Conservation (phyloP, 352 stramenopile species). For the Phytophthora sansomeana region DNA sequence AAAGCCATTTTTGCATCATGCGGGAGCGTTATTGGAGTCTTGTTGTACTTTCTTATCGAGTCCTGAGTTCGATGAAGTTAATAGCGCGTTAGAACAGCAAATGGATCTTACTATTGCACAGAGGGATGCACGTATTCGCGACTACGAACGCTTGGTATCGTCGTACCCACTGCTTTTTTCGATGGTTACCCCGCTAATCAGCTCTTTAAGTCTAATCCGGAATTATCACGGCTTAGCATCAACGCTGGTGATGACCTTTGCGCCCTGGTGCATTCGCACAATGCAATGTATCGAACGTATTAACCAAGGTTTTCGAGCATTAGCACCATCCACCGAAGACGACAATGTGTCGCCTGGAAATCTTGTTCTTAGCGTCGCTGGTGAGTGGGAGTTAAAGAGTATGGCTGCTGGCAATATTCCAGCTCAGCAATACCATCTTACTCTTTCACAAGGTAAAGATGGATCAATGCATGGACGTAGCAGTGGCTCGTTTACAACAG, state of each 20-base stretch:
- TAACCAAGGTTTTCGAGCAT: conserved; percentile 54
- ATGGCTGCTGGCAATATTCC: conserved; percentile 89
- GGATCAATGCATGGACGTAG: conserved; percentile 75
- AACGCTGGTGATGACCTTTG: conserved; percentile 74
- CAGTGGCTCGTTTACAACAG: conserved; percentile 83
- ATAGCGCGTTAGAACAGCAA: conserved; percentile 33
- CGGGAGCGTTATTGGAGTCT: conserved; percentile 62
- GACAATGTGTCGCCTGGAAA: conserved; percentile 38
- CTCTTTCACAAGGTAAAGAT: conserved; percentile 70
- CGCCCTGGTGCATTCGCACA: conserved; percentile 79
- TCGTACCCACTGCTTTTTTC: conserved; percentile 65
- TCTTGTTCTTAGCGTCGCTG: conserved; percentile 71
- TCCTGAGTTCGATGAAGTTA: conserved; percentile 30
- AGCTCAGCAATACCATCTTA: conserved; percentile 87
- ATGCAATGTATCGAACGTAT: conserved; percentile 76
- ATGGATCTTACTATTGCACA: conserved; percentile 16
- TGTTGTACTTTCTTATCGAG: conserved; percentile 60
- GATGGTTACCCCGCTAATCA: conserved; percentile 72
- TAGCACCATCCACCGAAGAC: conserved; percentile 36
- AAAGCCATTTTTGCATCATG: conserved; percentile 81
- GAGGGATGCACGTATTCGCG: conserved; percentile 23
- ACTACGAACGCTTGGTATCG: conserved; percentile 47
- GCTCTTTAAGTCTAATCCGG: conserved; percentile 66
- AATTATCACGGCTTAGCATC: conserved; percentile 77
- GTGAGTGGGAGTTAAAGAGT: conserved; percentile 90